A percentile compares a stretch with the other conserved stretches of the same genome.
Evolutionary conservation across 1,284 basidiomycete species (phyloP).

Genomic region (Agaricales sp.): DNA sequence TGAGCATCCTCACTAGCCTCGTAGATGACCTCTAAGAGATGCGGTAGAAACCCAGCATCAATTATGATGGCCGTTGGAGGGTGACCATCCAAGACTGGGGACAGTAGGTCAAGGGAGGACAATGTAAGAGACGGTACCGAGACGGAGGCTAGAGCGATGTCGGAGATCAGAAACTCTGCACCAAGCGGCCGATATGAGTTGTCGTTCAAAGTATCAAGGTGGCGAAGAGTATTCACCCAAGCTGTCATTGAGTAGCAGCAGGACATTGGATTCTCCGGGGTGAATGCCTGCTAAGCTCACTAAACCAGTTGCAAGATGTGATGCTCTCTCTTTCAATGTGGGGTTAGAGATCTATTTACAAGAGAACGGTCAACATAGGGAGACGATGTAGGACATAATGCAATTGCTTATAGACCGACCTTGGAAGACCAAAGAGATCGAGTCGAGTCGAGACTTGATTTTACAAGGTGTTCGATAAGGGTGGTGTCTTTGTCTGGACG

Average conservation of each 20-base stretch:
- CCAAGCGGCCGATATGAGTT: slow-evolving; percentile 6
- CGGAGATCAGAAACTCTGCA: slow-evolving; percentile 65
- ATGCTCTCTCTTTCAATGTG: slow-evolving; percentile 50
- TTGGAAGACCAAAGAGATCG: slow-evolving; percentile 71
- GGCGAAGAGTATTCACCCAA: slow-evolving; percentile 37
- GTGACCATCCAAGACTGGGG: slow-evolving; percentile 50
- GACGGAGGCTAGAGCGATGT: slow-evolving; percentile 63
- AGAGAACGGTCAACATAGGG: not conserved
- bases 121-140: slow-evolving; percentile 66
- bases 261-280: slow-evolving; percentile 50
- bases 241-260: slow-evolving; percentile 65
- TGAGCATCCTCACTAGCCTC: slow-evolving; percentile 40
- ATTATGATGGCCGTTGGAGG: slow-evolving; percentile 62
- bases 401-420: slow-evolving; percentile 26
- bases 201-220: not conserved
- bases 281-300: slow-evolving; percentile 46
- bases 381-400: slow-evolving; percentile 6
- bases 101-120: slow-evolving; percentile 43
- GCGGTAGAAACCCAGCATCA: slow-evolving; percentile 47
- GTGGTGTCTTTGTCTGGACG: slow-evolving; percentile 61
- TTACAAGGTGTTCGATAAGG: slow-evolving; percentile 55
- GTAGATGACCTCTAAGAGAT: slow-evolving; percentile 57
- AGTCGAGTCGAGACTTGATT: slow-evolving; percentile 50
- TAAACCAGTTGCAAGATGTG: slow-evolving; percentile 61
- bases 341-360: slow-evolving; percentile 58